Percentiles rank a stretch among this genome's conserved stretches.
These are phyloP conservation scores for Metarhizium sp. DNA, from an alignment of 2,329 filamentous ascomycete genomes.

Conservation along the genomic window DNA sequence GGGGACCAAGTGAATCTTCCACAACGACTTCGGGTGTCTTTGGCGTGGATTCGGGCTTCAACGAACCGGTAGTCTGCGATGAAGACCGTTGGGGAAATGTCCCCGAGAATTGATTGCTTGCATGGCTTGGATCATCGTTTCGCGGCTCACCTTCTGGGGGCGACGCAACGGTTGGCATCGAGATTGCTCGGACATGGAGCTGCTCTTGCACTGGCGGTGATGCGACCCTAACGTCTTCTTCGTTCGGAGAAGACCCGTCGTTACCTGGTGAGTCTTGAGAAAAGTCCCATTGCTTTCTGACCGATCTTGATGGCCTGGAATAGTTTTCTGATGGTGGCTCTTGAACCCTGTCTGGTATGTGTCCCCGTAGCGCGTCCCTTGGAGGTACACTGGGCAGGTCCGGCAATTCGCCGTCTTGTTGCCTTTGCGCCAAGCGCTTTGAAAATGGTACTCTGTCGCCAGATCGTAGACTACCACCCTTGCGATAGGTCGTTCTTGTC, in stretches of 20 bases:
- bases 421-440: constrained; percentile 56
- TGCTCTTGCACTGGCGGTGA: constrained; percentile 19
- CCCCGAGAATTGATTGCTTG: constrained; percentile 15
- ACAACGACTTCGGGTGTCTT: constrained; percentile 15
- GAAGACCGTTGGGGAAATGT: constrained; percentile 45
- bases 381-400: constrained; percentile 22
- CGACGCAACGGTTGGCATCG: constrained; percentile 21
- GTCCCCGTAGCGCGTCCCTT: constrained; percentile 36
- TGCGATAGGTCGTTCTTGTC: constrained; percentile 83
- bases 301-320: constrained; percentile 44
- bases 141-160: constrained; percentile 51
- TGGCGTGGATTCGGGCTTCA: constrained; percentile 14
- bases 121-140: constrained; percentile 24
- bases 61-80: constrained; percentile 37
- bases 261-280: constrained; percentile 38
- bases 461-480: constrained; percentile 71
- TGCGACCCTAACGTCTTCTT: constrained; percentile 13
- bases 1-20: constrained; percentile 30
- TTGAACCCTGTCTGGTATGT: constrained; percentile 52
- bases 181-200: constrained; percentile 24
- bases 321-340: constrained; percentile 58
- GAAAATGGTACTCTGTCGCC: constrained; percentile 68
- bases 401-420: constrained; percentile 45
- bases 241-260: constrained; percentile 25
- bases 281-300: constrained; percentile 36